phyloP scores from a whole-genome alignment of 768 basidiomycete genomes.

The Russula griseocarnosa region DNA sequence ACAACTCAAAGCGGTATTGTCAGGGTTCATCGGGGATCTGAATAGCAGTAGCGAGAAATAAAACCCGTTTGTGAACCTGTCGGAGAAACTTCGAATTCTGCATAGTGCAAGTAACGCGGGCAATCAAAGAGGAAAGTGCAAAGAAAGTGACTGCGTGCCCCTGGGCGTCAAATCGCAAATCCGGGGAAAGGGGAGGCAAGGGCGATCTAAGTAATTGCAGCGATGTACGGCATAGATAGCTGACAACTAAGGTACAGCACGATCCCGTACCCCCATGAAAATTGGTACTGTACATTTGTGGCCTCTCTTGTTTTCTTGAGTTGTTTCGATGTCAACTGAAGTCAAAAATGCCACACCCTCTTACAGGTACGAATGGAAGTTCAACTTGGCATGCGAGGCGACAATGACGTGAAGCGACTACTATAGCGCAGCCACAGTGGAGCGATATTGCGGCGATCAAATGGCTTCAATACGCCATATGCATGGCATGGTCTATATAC shows the following conservation, averaged over 20 bases:
- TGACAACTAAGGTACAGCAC: constrained; percentile 7
- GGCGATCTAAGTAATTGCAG: neutral
- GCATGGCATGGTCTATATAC: neutral
- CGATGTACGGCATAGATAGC: constrained; percentile 8
- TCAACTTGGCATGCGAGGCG: too few relatives aligned
- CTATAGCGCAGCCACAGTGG: neutral
- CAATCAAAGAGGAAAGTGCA: constrained; percentile 19
- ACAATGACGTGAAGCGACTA: neutral
- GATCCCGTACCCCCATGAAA: neutral
- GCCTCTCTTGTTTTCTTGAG: constrained; percentile 15
- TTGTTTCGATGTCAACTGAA: constrained; percentile 17
- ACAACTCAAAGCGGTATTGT: constrained; percentile 4
- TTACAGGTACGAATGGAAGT: neutral
- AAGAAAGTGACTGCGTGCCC: neutral
- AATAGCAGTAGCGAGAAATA: neutral
- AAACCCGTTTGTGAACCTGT: neutral
- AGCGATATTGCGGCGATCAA: neutral
- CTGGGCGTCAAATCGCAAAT: constrained; percentile 12
- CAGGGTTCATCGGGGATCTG: constrained; percentile 2
- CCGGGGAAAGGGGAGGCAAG: neutral
- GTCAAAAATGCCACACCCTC: neutral
- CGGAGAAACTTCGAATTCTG: constrained; percentile 5
- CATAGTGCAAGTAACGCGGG: neutral
- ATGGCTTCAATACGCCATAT: neutral
- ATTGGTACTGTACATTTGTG: constrained; percentile 9